Evolutionary conservation across 108 stramenopile genomes (phyloP), one percentile per base, ranked within the genome.

Genomic region (Chaetoceros tenuissimus): DNA sequence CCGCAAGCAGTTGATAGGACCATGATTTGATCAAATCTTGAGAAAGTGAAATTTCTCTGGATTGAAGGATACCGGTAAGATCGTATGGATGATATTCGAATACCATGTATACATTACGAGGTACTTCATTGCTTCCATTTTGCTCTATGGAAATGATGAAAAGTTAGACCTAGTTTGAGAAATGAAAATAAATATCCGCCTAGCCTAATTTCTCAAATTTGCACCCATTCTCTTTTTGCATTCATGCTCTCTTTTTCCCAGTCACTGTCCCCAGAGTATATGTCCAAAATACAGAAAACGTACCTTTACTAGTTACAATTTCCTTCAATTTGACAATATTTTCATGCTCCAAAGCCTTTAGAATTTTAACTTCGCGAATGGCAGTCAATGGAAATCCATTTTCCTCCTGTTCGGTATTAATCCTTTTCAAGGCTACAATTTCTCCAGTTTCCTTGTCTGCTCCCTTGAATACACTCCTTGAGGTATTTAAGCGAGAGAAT

Each of bases 41-140:
- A 13, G 80, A 78, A 24, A 94, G 46, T 22, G 77, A 79, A 61
- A 94, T 89, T 59, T 94, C 88, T 24, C 73, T 72, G 7, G 93
- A 87, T 53, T 89, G 82, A 29, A 91, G 71, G 24, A 94, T 68
- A 1, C 89, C 92, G 21, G 80, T 84, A 25, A 97, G 73, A 59
- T 97, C 96, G 61, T 83, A 93, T 53, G 90, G 89, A 13, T 90
- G 76, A 58, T 94, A 97, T 67, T 97, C 96, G 66, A 97, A 97
- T 17, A 94, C 96, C 80, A 97, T 88, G 67, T 84, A 97, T 19
- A 97, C 83, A 71, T 89, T 84, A 54, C 86, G 88, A 28, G 93
- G 93, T 46, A 90, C 73, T 28, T 74, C 69, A 31, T 74, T 81
- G 23, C 62, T 48, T 62, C 82, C 85, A 76, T 79, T 59, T 60